Evolutionary conservation across 2,329 filamentous ascomycete genomes (phyloP).

Genomic region (Exophiala aquamarina): DNA sequence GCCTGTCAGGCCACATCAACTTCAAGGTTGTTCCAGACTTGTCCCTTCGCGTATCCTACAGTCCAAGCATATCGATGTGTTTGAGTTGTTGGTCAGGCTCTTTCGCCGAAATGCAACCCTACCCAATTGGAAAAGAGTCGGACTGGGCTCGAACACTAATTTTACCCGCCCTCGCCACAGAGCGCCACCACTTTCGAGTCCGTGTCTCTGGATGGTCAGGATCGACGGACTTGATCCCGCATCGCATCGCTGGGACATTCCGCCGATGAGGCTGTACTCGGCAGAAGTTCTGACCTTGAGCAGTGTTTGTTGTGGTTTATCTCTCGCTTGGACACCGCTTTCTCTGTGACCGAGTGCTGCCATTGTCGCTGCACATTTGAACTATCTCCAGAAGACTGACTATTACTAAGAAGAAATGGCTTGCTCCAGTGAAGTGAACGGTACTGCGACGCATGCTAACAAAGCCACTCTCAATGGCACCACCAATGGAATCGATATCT

Average conservation of each 20-base stretch:
- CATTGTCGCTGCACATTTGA: background rate
- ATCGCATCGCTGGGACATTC: background rate
- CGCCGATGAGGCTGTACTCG: constrained; percentile 12
- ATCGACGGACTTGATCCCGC: too few relatives aligned
- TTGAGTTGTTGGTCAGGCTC: too few relatives aligned
- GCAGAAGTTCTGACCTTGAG: constrained; percentile 4
- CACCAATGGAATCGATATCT: constrained; percentile 8
- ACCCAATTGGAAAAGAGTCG: too few relatives aligned
- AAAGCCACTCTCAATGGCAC: constrained; percentile 7
- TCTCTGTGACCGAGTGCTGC: background rate
- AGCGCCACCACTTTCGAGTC: too few relatives aligned
- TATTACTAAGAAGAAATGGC: constrained; percentile 7
- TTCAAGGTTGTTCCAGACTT: background rate
- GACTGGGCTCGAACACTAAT: too few relatives aligned
- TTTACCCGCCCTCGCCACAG: constrained; percentile 3
- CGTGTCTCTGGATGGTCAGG: too few relatives aligned
- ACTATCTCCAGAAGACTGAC: background rate
- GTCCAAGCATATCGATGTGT: too few relatives aligned
- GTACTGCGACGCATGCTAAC: background rate
- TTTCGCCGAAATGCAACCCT: constrained; percentile 2
- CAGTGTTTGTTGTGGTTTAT: constrained; percentile 11
- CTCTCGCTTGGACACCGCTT: constrained; percentile 6
- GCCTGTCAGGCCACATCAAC: constrained; percentile 4
- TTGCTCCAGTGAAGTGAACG: constrained; percentile 6
- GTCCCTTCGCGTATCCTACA: too few relatives aligned